Conservation (phyloP, 2,329 filamentous ascomycete species). For the Phaeosphaeriaceae sp. region DNA sequence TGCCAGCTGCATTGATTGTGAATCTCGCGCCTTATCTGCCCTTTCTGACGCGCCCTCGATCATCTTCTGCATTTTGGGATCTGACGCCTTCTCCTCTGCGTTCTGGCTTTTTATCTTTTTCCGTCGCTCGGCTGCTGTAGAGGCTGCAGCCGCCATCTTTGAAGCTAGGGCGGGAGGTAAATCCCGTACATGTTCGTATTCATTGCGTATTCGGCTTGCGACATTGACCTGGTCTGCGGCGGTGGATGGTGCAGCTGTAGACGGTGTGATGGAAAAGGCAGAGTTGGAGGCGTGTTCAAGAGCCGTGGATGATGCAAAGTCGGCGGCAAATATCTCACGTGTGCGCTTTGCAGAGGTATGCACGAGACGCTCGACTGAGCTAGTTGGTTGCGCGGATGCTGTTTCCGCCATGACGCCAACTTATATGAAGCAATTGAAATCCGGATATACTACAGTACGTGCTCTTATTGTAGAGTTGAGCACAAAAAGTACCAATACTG, state of each 20-base stretch:
- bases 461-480: neutral
- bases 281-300: conserved; percentile 51
- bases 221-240: conserved; percentile 56
- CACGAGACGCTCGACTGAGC: conserved; percentile 37
- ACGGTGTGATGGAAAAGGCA: conserved; percentile 51
- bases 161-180: conserved; percentile 79
- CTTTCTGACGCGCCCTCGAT: conserved; percentile 67
- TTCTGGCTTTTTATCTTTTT: conserved; percentile 65
- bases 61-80: conserved; percentile 67
- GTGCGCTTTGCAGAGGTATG: conserved; percentile 60
- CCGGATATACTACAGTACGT: too few relatives aligned
- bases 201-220: conserved; percentile 66
- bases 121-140: conserved; percentile 64
- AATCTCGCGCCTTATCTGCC: conserved; percentile 51
- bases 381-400: conserved; percentile 22
- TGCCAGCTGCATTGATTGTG: conserved; percentile 64
- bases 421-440: too few relatives aligned
- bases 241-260: conserved; percentile 53
- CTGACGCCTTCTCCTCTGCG: conserved; percentile 55
- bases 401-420: conserved; percentile 26
- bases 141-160: conserved; percentile 71
- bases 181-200: conserved; percentile 79
- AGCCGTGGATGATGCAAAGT: conserved; percentile 54
- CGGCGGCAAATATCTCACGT: conserved; percentile 60
- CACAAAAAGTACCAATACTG: neutral